These are phyloP conservation scores for Moricandia moricandioides DNA, from an alignment of 345 rosid species.

Conservation along the genomic window DNA sequence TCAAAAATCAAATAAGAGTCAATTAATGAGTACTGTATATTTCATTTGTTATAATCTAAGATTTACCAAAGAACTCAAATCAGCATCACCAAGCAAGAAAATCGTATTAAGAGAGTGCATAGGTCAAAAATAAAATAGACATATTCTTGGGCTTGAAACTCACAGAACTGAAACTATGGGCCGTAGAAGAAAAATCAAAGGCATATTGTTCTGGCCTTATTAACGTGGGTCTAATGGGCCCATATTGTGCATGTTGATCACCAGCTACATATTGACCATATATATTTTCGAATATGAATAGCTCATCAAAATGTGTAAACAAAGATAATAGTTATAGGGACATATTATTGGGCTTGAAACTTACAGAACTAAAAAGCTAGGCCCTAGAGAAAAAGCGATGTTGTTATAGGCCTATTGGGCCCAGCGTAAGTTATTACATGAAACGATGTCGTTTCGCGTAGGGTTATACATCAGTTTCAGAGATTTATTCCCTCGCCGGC, in stretches of 20 bases:
- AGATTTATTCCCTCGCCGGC: not conserved
- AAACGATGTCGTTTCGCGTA: not conserved
- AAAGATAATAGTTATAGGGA: not conserved
- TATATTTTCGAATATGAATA: no score
- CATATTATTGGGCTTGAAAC: not conserved
- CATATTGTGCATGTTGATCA: no score
- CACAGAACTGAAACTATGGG: no score
- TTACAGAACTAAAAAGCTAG: not conserved
- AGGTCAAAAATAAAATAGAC: no score
- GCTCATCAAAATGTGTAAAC: no score
- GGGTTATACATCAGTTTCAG: not conserved
- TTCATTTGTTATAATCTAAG: not conserved
- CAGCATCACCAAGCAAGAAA: conserved; percentile 74
- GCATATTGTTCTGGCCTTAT: no score
- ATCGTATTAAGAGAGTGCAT: conserved; percentile 81
- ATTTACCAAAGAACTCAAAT: conserved; percentile 74
- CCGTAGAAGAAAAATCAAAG: no score
- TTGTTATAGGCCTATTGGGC: not conserved
- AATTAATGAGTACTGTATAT: not conserved
- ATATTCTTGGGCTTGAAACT: no score
- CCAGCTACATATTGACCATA: no score
- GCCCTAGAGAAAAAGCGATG: not conserved
- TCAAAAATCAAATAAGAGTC: not conserved
- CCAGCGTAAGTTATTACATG: not conserved
- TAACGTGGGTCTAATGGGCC: no score